Base-by-base conservation (phyloP, 148 eudicot species). In the Amaranthus hypochondriacus region DNA sequence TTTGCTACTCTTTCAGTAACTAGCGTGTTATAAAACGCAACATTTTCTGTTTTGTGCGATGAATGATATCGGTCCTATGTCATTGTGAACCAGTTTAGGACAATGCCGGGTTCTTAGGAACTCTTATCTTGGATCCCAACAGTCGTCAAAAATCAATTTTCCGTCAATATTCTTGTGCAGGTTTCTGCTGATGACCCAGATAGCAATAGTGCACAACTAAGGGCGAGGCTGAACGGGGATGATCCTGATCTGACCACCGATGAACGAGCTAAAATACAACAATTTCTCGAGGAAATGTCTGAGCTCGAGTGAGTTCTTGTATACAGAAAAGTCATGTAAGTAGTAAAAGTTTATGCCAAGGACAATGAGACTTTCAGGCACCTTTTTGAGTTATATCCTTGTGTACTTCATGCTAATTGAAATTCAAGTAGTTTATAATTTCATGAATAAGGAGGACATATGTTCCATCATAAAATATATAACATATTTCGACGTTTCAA, bases 261-360 rank as follows among this genome's bases (percentile, higher is more conserved):
- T 9, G 95, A 91, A 77, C 89, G 93, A 10, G 68, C 79, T 57
- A 72, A 59, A 61, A 86, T 94, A 75, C 77, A 84, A 56, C 79
- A 87, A 80, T 87, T 84, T 74, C 96, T 94, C 50, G 93, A 89
- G 73, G 82, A 81, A 51, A 78, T 46, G 61, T 79, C 84, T 5
- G 80, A 69, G 61, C 75, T 77, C 50, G 80, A 81, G 44, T 86
- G 70, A 84, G 7, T 59, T 8, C 4, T 59, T 8, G 28, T n/a
- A 4, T 7, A 7, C 28, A 15, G 4, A 59, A 9, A 9, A 5
- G 44, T 8, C 43, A 7, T 59, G 63, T 28, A 60, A 60, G 11
- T 12, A 18, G 63, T 39, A 28, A 60, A 60, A 39, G 12, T 8
- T 9, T 6, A 10, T 6, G 10, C 5, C 21, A 7, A 18, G 12